Evolutionary conservation across 2,329 filamentous ascomycete species (phyloP), one percentile per base, ranked within the genome.

Genomic region (Epichloe bromicola): DNA sequence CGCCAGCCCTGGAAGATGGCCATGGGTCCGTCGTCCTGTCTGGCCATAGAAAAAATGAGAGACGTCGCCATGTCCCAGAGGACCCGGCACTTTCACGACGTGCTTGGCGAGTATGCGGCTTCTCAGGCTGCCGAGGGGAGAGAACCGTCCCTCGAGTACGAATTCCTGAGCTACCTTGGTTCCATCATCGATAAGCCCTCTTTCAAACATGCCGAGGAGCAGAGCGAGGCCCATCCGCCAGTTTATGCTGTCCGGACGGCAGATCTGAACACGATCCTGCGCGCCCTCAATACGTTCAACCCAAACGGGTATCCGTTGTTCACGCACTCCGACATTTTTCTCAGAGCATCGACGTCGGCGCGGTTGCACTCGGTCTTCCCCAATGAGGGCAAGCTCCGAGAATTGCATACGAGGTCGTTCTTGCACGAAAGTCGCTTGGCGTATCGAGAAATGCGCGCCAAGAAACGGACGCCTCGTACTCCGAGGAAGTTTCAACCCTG

Each of bases 1-100:
- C 33, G 46, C 2, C 46, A 44, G 41, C 46, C 50, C 3, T 52
- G 50, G 46, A 33, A 33, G n/a, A 30, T 52, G 39, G 39, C 46
- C 1, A 45, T 46, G 33, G 14, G 14, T 5, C 33, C 5, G 10
- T 40, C 36, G 1, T 49, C 46, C 10, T 49, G 50, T 46, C 30
- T 20, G 15, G 46, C 12, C 2, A 23, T 52, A n/a, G 33, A 52
- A 15, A 34, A 19, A 1, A 11, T 49, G 15, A 33, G 41, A 34
- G 14, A 17, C 2, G 14, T 45, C 5, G 41, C 41, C 12, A 14
- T 33, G 4, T 47, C 43, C n/a, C 34, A 4, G 2, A 36, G 50
- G 26, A 0, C 8, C 1, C 23, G 6, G 14, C 38, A 49, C 2
- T 38, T 52, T 1, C 46, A 52, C 19, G 33, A 46, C 3, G 2